Evolutionary conservation across 371 early-diverging fungal genomes (phyloP).

Genomic region (Circinella umbellata): DNA sequence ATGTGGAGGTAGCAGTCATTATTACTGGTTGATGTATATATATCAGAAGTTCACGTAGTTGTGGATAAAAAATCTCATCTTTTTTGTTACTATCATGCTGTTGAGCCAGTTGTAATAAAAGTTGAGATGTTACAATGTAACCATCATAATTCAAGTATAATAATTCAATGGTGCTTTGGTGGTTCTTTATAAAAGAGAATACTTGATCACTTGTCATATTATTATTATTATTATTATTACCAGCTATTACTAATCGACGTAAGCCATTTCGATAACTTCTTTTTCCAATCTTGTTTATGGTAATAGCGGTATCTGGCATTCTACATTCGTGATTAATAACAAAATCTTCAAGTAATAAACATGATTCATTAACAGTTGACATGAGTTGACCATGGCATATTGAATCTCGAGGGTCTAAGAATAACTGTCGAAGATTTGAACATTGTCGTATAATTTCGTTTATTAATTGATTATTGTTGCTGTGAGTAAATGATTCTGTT

Average conservation of each 20-base stretch:
- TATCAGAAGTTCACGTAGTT: constrained; percentile 1
- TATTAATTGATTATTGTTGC: neutral
- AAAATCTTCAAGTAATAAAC: neutral
- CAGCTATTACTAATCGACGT: neutral
- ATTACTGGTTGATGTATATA: neutral
- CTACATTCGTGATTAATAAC: neutral
- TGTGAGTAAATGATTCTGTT: no score
- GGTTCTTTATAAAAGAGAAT: neutral
- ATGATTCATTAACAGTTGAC: neutral
- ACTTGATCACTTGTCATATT: neutral
- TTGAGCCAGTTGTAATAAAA: neutral
- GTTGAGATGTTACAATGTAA: neutral
- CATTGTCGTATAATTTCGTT: constrained; percentile 1
- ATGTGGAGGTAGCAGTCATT: neutral
- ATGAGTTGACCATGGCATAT: neutral
- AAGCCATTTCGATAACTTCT: neutral
- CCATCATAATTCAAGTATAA: neutral
- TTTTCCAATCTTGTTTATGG: neutral
- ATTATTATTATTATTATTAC: neutral
- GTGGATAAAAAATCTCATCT: neutral
- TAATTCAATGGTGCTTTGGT: neutral
- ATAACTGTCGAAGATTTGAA: neutral
- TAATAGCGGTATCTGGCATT: neutral
- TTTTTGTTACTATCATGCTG: neutral
- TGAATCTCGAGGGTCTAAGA: neutral